phyloP scores from a whole-genome alignment of 1,284 basidiomycete genomes.

The Filobasidium uniguttulatum region DNA sequence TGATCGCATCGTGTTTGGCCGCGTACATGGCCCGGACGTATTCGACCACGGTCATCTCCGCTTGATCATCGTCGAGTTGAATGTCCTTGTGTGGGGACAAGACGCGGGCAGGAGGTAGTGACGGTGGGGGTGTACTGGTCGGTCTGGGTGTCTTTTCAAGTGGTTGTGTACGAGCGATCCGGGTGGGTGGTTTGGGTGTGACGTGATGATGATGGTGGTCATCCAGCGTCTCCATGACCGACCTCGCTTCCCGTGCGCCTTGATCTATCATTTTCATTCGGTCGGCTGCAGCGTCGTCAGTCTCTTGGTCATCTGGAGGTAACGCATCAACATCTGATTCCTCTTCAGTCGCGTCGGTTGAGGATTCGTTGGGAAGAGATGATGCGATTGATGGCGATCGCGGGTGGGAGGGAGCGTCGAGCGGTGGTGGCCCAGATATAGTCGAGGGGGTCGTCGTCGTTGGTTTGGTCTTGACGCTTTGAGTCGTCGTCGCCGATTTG shows the following conservation, averaged over 20 bases:
- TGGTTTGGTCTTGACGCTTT: too few relatives aligned
- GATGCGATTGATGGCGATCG: background rate
- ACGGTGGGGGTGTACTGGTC: background rate
- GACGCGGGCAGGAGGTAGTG: too few relatives aligned
- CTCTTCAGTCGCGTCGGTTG: constrained; percentile 1
- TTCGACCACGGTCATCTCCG: constrained; percentile 27
- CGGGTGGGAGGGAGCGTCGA: constrained; percentile 1
- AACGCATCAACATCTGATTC: constrained; percentile 3
- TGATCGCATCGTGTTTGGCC: constrained; percentile 19
- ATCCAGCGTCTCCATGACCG: constrained; percentile 23
- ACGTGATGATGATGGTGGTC: background rate
- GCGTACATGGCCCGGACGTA: constrained; percentile 23
- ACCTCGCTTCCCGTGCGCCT: constrained; percentile 22
- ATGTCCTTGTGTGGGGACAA: too few relatives aligned
- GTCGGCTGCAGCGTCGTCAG: constrained; percentile 6
- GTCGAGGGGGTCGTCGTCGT: background rate
- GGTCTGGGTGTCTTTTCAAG: too few relatives aligned
- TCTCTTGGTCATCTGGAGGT: background rate
- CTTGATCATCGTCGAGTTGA: constrained; percentile 21
- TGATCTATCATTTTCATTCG: constrained; percentile 16
- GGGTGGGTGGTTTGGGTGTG: too few relatives aligned
- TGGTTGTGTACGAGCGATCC: too few relatives aligned
- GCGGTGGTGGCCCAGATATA: background rate
- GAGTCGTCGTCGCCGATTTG: background rate
- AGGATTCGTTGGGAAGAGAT: too few relatives aligned